Evolutionary conservation across 345 rosid genomes (phyloP), one percentile per base, ranked within the genome.

Genomic region (Rhodomyrtus tomentosa): DNA sequence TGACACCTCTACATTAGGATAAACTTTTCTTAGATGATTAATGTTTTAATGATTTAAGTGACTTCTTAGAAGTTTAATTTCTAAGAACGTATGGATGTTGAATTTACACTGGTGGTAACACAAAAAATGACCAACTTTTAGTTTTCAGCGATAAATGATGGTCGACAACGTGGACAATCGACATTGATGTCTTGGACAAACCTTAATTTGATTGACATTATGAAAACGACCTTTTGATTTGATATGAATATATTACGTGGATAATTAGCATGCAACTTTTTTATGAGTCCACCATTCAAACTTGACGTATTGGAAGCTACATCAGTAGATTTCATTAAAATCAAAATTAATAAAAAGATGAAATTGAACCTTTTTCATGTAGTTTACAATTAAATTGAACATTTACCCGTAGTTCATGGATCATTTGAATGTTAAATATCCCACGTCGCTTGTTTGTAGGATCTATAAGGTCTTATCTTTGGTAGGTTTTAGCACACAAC

Each of bases 151-250:
- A n/a, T 3, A 56, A n/a, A 36, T n/a, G 36, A 58, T 0, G 14
- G 36, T 13, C 0, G 10, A 58, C 0, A 27, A 25, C 18, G n/a
- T n/a, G 0, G 18, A 56, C 0, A 5, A 29, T n/a, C 0, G 11
- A 56, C 62, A 55, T 56, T 3, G 53, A 14, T 14, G 20, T 58
- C 72, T 58, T 13, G 68, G 0, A n/a, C 2, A 56, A 12, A n/a
- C n/a, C 68, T 56, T n/a, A n/a, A n/a, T 56, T 56, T 0, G 3
- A 1, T n/a, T 11, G 36, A 56, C n/a, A 12, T 56, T 5, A 56
- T 2, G 32, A 56, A 13, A 56, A 56, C 13, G 18, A 25, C 68
- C 68, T 0, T n/a, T 56, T 25, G 7, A 55, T 55, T 24, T 55
- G 1, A 25, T 11, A 55, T 55, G 3, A 25, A 25, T 55, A 55